phyloP scores from a whole-genome alignment of 768 basidiomycete genomes.

The Mycena alexandri region DNA sequence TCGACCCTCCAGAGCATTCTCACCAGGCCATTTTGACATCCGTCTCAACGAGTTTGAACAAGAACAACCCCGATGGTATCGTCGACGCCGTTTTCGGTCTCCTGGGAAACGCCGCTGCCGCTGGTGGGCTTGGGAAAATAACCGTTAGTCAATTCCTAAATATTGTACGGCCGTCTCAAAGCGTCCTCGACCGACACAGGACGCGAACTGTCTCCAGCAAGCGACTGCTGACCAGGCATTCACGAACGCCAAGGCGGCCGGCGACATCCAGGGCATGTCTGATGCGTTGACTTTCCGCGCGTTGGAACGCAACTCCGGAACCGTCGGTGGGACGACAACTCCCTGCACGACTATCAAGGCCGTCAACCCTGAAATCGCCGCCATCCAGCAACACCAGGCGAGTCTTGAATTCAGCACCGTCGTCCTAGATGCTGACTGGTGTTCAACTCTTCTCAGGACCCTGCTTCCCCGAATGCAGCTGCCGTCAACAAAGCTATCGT shows the following conservation, averaged over 20 bases:
- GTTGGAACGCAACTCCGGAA: conserved; percentile 74
- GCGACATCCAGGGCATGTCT: conserved; percentile 67
- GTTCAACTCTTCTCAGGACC: conserved; percentile 55
- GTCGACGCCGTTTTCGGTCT: conserved; percentile 74
- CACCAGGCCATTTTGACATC: conserved; percentile 69
- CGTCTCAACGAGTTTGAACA: conserved; percentile 59
- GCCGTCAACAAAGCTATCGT: conserved; percentile 73
- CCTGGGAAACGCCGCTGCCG: conserved; percentile 73
- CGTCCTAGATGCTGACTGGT: too few species aligned
- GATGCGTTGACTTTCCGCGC: conserved; percentile 74
- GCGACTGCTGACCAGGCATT: conserved; percentile 78
- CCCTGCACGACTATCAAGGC: conserved; percentile 67
- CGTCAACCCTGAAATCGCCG: conserved; percentile 75
- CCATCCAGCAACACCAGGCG: conserved; percentile 72
- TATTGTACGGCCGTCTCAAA: neutral
- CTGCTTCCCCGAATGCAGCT: conserved; percentile 69
- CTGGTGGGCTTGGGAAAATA: conserved; percentile 65
- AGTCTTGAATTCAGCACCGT: too few species aligned
- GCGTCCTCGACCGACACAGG: conserved; percentile 43
- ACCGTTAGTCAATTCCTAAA: conserved; percentile 50
- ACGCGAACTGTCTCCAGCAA: conserved; percentile 74
- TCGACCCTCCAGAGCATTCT: conserved; percentile 64
- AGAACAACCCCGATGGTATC: conserved; percentile 72
- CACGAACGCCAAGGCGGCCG: conserved; percentile 76
- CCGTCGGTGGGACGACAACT: conserved; percentile 58